phyloP scores from a whole-genome alignment of 768 basidiomycete species.

The Gelatoporia subvermispora region DNA sequence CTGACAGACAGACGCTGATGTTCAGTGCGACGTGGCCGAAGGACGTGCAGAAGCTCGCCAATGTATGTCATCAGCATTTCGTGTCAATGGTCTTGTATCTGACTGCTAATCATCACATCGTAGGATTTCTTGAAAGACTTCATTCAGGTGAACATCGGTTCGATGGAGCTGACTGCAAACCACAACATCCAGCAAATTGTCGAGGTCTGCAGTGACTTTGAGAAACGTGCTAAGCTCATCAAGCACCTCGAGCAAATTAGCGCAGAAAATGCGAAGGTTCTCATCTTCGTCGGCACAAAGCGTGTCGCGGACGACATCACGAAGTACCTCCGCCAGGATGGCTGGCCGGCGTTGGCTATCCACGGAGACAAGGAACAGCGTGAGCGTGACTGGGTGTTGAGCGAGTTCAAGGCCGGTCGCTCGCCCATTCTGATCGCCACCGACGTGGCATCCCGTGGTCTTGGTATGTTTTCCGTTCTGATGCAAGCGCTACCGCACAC shows the following conservation, averaged over 20 bases:
- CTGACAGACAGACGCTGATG: slow-evolving; percentile 98
- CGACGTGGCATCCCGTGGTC: slow-evolving; percentile 98
- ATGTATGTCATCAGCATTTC: slow-evolving; percentile 37
- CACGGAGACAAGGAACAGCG: slow-evolving; percentile 99
- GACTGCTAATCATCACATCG: slow-evolving; percentile 3
- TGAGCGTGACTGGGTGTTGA: slow-evolving; percentile 98
- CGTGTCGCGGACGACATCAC: slow-evolving; percentile 98
- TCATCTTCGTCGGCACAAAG: slow-evolving; percentile 98
- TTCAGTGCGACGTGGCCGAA: slow-evolving; percentile 99
- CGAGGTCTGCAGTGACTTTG: slow-evolving; percentile 95
- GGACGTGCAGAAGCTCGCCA: slow-evolving; percentile 96
- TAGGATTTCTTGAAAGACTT: slow-evolving; percentile 94
- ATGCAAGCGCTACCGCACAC: slow-evolving; percentile 41
- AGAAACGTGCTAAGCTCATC: slow-evolving; percentile 94
- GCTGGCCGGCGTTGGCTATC: slow-evolving; percentile 99
- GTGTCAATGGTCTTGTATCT: background rate
- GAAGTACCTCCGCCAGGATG: slow-evolving; percentile 94
- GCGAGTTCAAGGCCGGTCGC: slow-evolving; percentile 97
- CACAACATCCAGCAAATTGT: slow-evolving; percentile 96
- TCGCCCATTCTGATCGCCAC: slow-evolving; percentile 98
- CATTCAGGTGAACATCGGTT: slow-evolving; percentile 99
- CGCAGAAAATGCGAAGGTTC: slow-evolving; percentile 94
- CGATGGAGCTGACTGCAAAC: slow-evolving; percentile 97
- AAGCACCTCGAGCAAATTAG: slow-evolving; percentile 97
- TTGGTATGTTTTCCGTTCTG: slow-evolving; percentile 77